Evolutionary conservation across 768 basidiomycete genomes (phyloP), one percentile per base, ranked within the genome.

Genomic region (Boletus patriciae): DNA sequence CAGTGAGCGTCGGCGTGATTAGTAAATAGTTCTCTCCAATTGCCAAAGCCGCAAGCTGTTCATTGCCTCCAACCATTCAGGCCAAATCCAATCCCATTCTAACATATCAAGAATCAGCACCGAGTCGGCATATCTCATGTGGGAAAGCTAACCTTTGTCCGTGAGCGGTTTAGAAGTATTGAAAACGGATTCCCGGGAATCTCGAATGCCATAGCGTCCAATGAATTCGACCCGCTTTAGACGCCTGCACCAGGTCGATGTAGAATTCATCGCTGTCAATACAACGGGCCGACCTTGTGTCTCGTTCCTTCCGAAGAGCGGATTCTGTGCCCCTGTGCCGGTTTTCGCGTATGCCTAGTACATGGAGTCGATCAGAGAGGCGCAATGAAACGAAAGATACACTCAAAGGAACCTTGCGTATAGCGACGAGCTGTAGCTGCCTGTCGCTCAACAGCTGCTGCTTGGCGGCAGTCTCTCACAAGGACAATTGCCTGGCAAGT

Each of bases 71-170:
- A 34, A 1, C 45, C 42, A 52, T 36, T 18, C 9, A 3, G 54
- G 55, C 48, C 38, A 52, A 9, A 49, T 36, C 11, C 18, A 38
- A 13, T 55, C 38, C 61, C 61, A 62, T 51, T 55, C 61, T 62
- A 19, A 6, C 1, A 18, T 18, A 15, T 11, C 18, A 15, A 33
- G 5, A n/a, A 19, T 53, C 11, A 11, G 15, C n/a, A 10, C 25
- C 6, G 8, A 50, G n/a, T 23, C 25, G n/a, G 18, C 2, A 27
- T 15, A 18, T 50, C 49, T 13, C 23, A n/a, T 40, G 21, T 6
- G 7, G 19, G 25, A 21, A 25, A 50, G 13, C 21, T 13, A 6
- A 62, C 62, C 61, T 46, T 34, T 50, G 37, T 63, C 45, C 6
- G 51, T 49, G 9, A 63, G 53, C 3, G 48, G 44, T 10, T 54